phyloP scores from a whole-genome alignment of 306 rosid species.

The Ormosia emarginata region DNA sequence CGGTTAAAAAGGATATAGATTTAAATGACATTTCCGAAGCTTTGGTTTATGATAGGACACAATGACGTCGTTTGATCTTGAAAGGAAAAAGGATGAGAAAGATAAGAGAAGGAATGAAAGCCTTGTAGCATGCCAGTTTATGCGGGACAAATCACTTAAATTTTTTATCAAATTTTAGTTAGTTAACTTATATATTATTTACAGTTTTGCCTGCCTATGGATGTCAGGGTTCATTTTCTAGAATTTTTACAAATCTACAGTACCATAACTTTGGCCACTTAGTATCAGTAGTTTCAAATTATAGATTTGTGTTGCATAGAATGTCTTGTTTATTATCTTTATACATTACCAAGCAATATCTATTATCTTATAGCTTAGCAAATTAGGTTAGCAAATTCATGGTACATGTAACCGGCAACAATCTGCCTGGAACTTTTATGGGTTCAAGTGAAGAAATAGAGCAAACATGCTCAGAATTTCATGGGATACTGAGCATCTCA shows the following conservation, averaged over 20 bases:
- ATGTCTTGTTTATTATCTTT: neutral
- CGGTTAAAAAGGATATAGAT: no score
- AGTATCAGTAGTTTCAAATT: neutral
- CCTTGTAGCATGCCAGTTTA: neutral
- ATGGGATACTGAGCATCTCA: neutral
- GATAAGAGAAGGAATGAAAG: neutral
- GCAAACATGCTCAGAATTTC: neutral
- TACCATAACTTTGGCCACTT: neutral
- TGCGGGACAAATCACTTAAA: neutral
- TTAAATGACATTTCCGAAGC: no score
- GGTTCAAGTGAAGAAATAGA: neutral
- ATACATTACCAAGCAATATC: neutral
- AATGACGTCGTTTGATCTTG: no score
- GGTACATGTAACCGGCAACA: neutral
- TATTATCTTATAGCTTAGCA: neutral
- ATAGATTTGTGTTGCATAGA: neutral
- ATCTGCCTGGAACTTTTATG: neutral
- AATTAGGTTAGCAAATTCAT: neutral
- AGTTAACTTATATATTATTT: neutral
- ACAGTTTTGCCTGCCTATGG: no score
- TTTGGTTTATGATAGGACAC: no score
- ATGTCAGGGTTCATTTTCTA: neutral
- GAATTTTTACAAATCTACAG: neutral
- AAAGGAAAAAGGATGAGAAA: neutral
- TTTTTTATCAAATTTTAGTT: neutral